phyloP scores from a whole-genome alignment of 169 alveolate genomes.

The Eimeria mitis region DNA sequence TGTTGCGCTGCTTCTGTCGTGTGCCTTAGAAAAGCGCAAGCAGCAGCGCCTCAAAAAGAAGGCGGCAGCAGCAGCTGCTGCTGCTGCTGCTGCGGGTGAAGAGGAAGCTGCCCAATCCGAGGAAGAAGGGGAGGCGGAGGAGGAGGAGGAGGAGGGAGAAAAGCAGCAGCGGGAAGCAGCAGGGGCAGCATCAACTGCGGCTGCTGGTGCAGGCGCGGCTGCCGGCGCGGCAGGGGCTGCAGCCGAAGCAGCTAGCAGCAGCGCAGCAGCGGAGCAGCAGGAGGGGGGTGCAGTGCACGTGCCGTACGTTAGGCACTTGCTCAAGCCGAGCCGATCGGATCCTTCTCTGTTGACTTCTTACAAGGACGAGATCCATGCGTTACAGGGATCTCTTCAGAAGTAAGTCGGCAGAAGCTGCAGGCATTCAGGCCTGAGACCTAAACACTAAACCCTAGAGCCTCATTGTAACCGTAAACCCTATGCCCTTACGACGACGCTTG shows the following conservation, averaged over 20 bases:
- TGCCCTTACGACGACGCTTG: neutral
- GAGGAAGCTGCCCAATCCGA: slow-evolving; percentile 83
- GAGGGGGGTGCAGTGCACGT: slow-evolving; percentile 74
- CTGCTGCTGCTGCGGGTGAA: slow-evolving; percentile 71
- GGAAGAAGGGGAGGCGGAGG: slow-evolving; percentile 81
- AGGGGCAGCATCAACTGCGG: slow-evolving; percentile 3
- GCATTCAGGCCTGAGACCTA: neutral
- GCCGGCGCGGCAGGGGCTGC: slow-evolving; percentile 45
- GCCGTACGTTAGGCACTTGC: slow-evolving; percentile 76
- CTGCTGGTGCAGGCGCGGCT: slow-evolving; percentile 28
- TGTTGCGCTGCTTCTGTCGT: neutral
- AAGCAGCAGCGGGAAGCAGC: slow-evolving; percentile 38
- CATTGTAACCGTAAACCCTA: neutral
- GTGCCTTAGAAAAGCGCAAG: slow-evolving; percentile 47
- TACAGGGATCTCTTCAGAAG: slow-evolving; percentile 82
- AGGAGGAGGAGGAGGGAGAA: slow-evolving; percentile 57
- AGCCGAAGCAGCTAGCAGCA: slow-evolving; percentile 36
- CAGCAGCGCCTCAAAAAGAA: slow-evolving; percentile 72
- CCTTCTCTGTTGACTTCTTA: slow-evolving; percentile 84
- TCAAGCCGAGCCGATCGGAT: slow-evolving; percentile 83
- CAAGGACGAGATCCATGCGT: slow-evolving; percentile 75
- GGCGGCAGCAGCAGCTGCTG: slow-evolving; percentile 64
- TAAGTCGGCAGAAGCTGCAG: neutral
- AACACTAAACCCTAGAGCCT: neutral
- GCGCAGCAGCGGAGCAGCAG: slow-evolving; percentile 51